Evolutionary conservation across 345 rosid species (phyloP).

Genomic region (Hirschfeldia incana): DNA sequence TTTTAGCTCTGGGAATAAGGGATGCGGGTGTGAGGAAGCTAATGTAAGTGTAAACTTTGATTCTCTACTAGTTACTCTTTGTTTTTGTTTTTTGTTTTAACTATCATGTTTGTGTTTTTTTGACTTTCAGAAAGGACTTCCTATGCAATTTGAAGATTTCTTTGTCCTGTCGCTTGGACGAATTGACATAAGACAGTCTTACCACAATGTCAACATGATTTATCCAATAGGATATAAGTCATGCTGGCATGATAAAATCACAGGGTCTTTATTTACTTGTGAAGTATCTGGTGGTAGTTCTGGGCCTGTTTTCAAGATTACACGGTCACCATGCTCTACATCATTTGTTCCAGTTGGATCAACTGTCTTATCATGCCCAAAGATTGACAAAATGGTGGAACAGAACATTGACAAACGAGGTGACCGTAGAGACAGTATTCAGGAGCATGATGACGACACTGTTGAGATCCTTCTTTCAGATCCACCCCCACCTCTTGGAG

Average conservation of each 20-base stretch:
- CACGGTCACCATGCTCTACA: conserved; percentile 75
- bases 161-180: conserved; percentile 80
- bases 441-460: conserved; percentile 50
- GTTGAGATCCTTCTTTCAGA: conserved; percentile 70
- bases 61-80: not conserved
- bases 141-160: conserved; percentile 91
- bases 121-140: conserved; percentile 69
- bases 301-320: conserved; percentile 87
- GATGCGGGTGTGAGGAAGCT: conserved; percentile 41
- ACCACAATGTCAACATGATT: conserved; percentile 63
- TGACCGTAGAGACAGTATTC: conserved; percentile 27
- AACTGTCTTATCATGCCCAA: conserved; percentile 54
- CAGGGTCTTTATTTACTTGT: conserved; percentile 83
- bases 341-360: conserved; percentile 60
- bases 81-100: not conserved
- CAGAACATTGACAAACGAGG: conserved; percentile 42
- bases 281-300: conserved; percentile 84
- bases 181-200: conserved; percentile 74
- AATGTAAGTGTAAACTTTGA: conserved; percentile 51
- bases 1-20: conserved; percentile 41
- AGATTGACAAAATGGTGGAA: conserved; percentile 35
- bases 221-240: conserved; percentile 88
- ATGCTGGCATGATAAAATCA: conserved; percentile 97
- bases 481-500: conserved; percentile 58
- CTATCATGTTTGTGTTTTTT: conserved; percentile 27